Evolutionary conservation across 805 yeast genomes (phyloP), one percentile per base, ranked within the genome.

Genomic region (Metschnikowia aberdeeniae): DNA sequence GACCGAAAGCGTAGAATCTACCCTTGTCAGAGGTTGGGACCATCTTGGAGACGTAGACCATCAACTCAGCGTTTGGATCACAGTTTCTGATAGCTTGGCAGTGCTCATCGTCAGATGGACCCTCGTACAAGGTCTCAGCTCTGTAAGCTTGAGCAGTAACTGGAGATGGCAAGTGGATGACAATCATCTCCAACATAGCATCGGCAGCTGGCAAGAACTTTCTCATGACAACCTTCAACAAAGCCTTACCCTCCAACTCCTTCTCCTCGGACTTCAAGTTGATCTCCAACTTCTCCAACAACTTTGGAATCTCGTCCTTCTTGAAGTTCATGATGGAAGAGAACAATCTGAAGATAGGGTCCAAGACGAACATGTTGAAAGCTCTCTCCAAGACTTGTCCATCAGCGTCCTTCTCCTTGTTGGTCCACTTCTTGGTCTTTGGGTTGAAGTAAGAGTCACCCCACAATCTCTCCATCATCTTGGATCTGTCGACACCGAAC

Each of bases 131-230:
- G 67, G 95, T 86, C 75, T 88, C 97, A 68, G 97, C 98, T 87
- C 99, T 90, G 95, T 92, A 92, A 71, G 73, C 74, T 82, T 93
- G 98, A 73, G 99, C 98, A 66, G 98, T 92, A 71, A 89, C 95
- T 77, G 99, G 99, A 60, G 98, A 93, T 77, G 99, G 99, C 74
- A 92, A 85, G 81, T 92, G 97, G 65, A 92, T 78, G 68, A 90
- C 85, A 78, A 93, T 89, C 99, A 92, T 92, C 83, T 92, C 98
- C 76, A 92, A 79, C 73, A 92, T 81, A 68, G 99, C 99, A 72
- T 92, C 98, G 66, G 99, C 98, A 75, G 98, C 98, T 77, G 99
- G 99, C 79, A 92, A 84, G 92, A 93, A 92, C 81, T 93, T 92
- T 82, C 95, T 89, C 98, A 92, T 93, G 72, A 90, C 97, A 67